Base-by-base conservation (phyloP, 2,329 filamentous ascomycete genomes). In the Ophiocordyceps polyrhachis-furcata region DNA sequence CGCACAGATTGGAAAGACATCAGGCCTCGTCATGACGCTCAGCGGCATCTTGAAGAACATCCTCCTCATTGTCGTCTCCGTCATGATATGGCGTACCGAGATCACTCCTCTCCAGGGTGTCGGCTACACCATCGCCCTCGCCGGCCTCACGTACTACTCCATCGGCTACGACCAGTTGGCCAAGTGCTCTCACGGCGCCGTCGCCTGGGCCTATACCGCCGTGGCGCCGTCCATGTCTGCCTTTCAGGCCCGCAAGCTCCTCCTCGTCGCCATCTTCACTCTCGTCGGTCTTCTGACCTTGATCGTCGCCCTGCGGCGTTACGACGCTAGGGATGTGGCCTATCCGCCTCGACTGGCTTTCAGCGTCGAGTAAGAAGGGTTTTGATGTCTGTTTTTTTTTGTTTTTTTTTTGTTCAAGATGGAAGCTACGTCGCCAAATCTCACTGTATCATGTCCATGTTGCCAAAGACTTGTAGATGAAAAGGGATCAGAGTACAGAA, bases 21-120 rank as follows among this genome's bases (percentile, higher is more conserved):
- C 85, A 2, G 83, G 82, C 46, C 74, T 93, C 44, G 83, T 88
- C 54, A 81, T 93, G 65, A 87, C 84, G 31, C 75, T 93, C 21
- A 87, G 80, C 47, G 84, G 86, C 59, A 85, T 93, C 51, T 74
- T 91, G 56, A 93, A 93, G 65, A 84, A 87, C 61, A 88, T 93
- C 49, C 75, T 93, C 47, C 77, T 93, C 45, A 83, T 93, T 50
- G 67, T 73, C 48, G 72, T 77, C 47, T 86, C 82, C 44, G 81
- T 91, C 63, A 60, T 84, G 56, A 79, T 89, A 58, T 91, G 84
- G 79, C 68, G 73, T 52, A 85, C 83, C 46, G 71, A 75, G 29
- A 80, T 91, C 56, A 71, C 78, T 19, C 58, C 64, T 21, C 69
- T 86, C 46, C 85, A 93, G 63, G 75, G 77, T 54, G 69, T 88